phyloP scores from a whole-genome alignment of 2,329 filamentous ascomycete genomes.

The Domatiomyces globalis region DNA sequence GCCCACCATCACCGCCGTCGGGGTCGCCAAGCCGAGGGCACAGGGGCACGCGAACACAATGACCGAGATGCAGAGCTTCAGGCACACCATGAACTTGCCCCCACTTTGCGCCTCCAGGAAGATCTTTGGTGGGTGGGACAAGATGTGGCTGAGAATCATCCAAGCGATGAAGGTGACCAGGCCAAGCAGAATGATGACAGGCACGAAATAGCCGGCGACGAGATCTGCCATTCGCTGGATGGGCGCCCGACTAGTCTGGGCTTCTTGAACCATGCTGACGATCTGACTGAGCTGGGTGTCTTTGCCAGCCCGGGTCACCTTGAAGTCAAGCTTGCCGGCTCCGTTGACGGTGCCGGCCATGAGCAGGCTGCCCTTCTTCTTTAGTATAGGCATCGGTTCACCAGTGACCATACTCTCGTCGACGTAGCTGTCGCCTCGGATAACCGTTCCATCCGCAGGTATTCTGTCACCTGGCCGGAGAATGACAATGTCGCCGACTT shows the following conservation, averaged over 20 bases:
- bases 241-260: conserved; percentile 83
- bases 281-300: conserved; percentile 97
- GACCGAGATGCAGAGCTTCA: conserved; percentile 95
- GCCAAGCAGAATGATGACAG: conserved; percentile 71
- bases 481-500: conserved; percentile 86
- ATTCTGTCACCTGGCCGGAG: conserved; percentile 93
- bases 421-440: conserved; percentile 79
- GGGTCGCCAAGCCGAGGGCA: conserved; percentile 86
- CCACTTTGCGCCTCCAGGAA: conserved; percentile 70
- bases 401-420: conserved; percentile 99
- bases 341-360: conserved; percentile 96
- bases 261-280: conserved; percentile 94
- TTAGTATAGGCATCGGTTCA: conserved; percentile 88
- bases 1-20: conserved; percentile 96
- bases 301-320: conserved; percentile 78
- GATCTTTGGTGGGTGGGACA: conserved; percentile 72
- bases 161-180: conserved; percentile 73
- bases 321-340: conserved; percentile 78
- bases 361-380: conserved; percentile 62
- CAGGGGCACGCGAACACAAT: conserved; percentile 97
- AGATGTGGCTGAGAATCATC: conserved; percentile 86
- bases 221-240: conserved; percentile 87
- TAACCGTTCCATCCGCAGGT: conserved; percentile 77
- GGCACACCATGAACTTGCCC: conserved; percentile 87
- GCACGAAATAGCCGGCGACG: conserved; percentile 88